A percentile compares a stretch with the other conserved stretches of the same genome.
phyloP scores from a whole-genome alignment of 2,329 filamentous ascomycete species.

The Dendrostoma leiphaemia region DNA sequence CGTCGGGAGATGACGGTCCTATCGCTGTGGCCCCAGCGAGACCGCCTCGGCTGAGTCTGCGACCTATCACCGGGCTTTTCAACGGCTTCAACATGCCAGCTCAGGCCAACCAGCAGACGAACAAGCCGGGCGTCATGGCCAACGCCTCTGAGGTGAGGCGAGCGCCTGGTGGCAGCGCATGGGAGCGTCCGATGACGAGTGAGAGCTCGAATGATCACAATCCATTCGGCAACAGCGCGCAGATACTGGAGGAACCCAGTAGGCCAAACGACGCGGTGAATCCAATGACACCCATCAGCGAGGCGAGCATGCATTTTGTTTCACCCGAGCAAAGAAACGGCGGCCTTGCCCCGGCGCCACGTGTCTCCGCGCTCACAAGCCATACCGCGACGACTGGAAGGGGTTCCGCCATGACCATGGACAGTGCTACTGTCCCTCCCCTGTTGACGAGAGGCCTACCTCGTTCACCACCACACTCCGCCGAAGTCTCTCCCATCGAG shows the following conservation, averaged over 20 bases:
- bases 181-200: conserved; percentile 45
- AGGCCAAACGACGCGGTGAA: conserved; percentile 5
- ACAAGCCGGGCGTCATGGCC: conserved; percentile 45
- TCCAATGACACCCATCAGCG: conserved; percentile 16
- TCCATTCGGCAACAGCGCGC: conserved; percentile 67
- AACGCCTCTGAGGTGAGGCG: conserved; percentile 28
- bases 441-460: neutral
- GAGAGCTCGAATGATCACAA: conserved; percentile 57
- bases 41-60: conserved; percentile 80
- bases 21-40: conserved; percentile 44
- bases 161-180: conserved; percentile 36
- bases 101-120: conserved; percentile 46
- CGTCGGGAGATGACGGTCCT: conserved; percentile 33
- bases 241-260: conserved; percentile 28
- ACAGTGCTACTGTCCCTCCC: neutral
- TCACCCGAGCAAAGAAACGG: conserved; percentile 1
- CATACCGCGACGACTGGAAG: conserved; percentile 7
- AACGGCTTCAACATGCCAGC: conserved; percentile 52
- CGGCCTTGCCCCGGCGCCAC: conserved; percentile 14
- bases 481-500: conserved; percentile 3
- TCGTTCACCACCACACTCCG: neutral
- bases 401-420: conserved; percentile 5
- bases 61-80: conserved; percentile 80
- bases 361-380: conserved; percentile 9
- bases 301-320: conserved; percentile 10